Evolutionary conservation across 2,329 filamentous ascomycete genomes (phyloP), one percentile per base, ranked within the genome.

Genomic region (Pseudopyrenochaeta lycopersici): DNA sequence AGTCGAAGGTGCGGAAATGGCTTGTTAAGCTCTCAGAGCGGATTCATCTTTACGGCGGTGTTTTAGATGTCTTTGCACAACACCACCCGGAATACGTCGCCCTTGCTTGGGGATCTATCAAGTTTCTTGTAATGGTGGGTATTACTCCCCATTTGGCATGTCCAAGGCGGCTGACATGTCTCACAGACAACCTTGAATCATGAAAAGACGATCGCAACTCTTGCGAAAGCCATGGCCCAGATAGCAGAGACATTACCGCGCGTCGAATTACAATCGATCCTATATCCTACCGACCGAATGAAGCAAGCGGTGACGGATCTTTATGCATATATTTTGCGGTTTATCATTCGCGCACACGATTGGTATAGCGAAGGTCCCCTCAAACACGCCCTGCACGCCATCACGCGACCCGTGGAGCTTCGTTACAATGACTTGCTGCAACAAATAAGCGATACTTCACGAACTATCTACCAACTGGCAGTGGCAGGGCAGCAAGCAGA

Each of bases 21-120:
- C 33, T 62, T 2, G n/a, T 11, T 7, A 18, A 30, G 7, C 33
- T 54, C 10, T 51, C 59, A 4, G 7, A 23, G 11, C 46, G 56
- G n/a, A 33, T 59, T 2, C 14, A 18, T 4, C 35, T 56, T 21
- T 71, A 70, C 51, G 62, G 57, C 17, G 30, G 46, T 11, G 49
- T 66, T 5, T 39, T 69, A 14, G 65, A 60, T 45, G 60, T 66
- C 1, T 32, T 69, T n/a, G 62, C 58, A 11, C 67, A 72, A 48
- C 63, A 68, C 32, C 67, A 71, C 56, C 67, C 69, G 3, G 67
- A 73, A 46, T 72, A 71, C 44, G 61, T 68, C 5, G 53, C 65
- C 10, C 50, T 73, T 12, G 68, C 59, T 9, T 73, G 67, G 67
- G 67, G 68, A 4, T 53, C 66, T 3, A 59, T 72, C n/a, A 71